Evolutionary conservation across 129 eudicot genomes (phyloP).

Genomic region (Pseudognaphalium luteoalbum): DNA sequence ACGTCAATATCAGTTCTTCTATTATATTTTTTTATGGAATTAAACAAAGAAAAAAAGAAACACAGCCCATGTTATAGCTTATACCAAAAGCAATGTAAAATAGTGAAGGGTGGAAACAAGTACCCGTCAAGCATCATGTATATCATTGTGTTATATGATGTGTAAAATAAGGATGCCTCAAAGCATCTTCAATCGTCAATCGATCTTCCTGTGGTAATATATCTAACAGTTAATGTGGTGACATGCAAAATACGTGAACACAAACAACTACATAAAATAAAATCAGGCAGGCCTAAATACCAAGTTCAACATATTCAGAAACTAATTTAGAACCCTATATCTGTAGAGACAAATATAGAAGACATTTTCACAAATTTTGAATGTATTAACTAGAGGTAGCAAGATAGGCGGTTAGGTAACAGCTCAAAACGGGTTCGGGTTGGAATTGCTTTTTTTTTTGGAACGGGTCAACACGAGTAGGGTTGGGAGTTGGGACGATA

Average conservation of each 20-base stretch:
- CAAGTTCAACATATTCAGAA: too few relatives aligned
- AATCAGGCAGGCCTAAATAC: neutral
- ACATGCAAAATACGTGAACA: neutral
- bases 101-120: constrained; percentile 8
- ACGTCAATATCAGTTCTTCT: neutral
- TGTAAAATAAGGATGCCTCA: constrained; percentile 84
- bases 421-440: neutral
- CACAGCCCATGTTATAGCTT: neutral
- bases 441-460: neutral
- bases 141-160: constrained; percentile 27
- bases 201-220: constrained; percentile 75
- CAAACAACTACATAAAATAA: neutral
- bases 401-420: neutral
- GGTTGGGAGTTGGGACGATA: neutral
- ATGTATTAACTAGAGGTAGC: neutral
- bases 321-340: too few relatives aligned
- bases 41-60: too few relatives aligned
- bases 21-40: neutral
- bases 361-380: too few relatives aligned
- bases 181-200: constrained; percentile 78
- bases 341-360: too few relatives aligned
- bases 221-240: neutral
- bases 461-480: neutral
- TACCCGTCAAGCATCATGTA: constrained; percentile 20
- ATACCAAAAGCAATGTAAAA: neutral